phyloP scores from a whole-genome alignment of 345 rosid species.

The Eucalyptus marginata region DNA sequence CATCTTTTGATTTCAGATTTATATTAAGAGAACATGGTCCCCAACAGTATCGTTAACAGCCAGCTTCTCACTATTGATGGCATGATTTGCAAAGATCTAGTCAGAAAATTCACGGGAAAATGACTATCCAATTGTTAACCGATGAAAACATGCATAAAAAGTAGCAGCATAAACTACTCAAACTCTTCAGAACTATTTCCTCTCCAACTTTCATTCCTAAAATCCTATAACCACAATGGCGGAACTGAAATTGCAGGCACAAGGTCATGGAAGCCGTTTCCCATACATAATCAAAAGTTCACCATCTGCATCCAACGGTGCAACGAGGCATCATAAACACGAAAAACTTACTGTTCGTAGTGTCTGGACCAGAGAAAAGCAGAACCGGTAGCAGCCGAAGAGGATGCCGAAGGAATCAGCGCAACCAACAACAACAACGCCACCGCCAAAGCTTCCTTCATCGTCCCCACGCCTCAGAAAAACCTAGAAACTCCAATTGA shows the following conservation, averaged over 20 bases:
- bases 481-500: background rate
- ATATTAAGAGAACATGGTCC: background rate
- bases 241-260: background rate
- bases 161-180: background rate
- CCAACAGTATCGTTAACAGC: background rate
- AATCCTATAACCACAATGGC: background rate
- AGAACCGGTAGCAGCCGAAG: slow-evolving; percentile 43
- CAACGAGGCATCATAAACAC: background rate
- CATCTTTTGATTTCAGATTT: background rate
- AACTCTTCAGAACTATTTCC: background rate
- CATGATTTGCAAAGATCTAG: background rate
- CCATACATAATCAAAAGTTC: background rate
- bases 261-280: background rate
- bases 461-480: background rate
- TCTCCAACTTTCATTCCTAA: background rate
- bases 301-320: background rate
- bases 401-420: slow-evolving; percentile 14
- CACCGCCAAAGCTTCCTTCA: slow-evolving; percentile 7
- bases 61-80: background rate
- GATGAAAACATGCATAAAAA: background rate
- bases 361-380: slow-evolving; percentile 86
- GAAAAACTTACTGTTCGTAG: slow-evolving; percentile 8
- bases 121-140: background rate
- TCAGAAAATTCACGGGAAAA: background rate
- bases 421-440: slow-evolving; percentile 6